Base-by-base conservation (phyloP, 352 stramenopile genomes). In the Pythium volutum region DNA sequence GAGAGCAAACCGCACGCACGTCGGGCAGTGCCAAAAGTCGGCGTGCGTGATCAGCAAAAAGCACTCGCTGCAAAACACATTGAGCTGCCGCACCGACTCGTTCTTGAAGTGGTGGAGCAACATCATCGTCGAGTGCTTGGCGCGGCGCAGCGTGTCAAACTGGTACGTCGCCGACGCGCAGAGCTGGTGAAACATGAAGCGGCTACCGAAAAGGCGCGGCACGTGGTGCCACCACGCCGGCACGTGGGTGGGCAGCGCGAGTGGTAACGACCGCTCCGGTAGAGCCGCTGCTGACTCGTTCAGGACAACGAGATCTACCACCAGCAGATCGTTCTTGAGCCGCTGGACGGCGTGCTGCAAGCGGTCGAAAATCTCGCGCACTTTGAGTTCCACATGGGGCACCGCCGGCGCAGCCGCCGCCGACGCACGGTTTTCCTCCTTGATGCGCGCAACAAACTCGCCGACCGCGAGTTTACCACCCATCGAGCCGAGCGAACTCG, bases 121-220 rank as follows among this genome's bases (percentile, higher is more conserved):
- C 84, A 95, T 94, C 81, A 93, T 91, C 4, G 84, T 94, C 57
- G 87, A 93, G 74, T 95, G 87, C 62, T 95, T 95, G 52, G 87
- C 87, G 33, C 87, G 87, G 20, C 85, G 84, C 42, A 95, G 68
- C 66, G 84, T 87, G 70, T 95, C 87, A 61, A 94, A 95, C 65
- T 95, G 87, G 65, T 94, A 93, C 54, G 76, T 76, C 11, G 81
- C 74, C 51, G 75, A 72, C 16, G 83, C 83, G 59, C 86, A 93
- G 20, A 95, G 68, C 70, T 95, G 86, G 59, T 95, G 86, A 55
- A 93, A 95, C 77, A 92, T 91, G 62, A 93, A 95, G 55, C 85
- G 85, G 27, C 76, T 91, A 38, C 85, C 81, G 54, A 95, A 90
- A 52, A 95, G 89, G 23, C 80, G 79, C 47, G 85, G 85, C 38